Base-by-base conservation (phyloP, 257 asterid species). In the Galeopsis tetrahit region DNA sequence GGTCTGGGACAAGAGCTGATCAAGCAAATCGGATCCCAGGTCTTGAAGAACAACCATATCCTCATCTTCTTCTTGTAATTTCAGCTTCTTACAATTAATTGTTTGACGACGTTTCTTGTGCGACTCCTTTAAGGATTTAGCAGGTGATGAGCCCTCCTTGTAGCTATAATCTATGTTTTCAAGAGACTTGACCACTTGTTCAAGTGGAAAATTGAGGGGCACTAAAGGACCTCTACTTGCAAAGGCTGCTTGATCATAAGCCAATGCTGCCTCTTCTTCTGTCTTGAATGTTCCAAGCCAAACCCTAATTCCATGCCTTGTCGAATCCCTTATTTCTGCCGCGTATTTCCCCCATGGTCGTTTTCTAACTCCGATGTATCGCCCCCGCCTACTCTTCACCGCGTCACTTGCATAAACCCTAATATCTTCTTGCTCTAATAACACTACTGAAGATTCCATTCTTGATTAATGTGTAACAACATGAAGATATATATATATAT, bases 281-380 rank as follows among this genome's bases (percentile, higher is more conserved):
- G 79, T 81, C 2, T 65, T 28, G 74, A 81, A 81, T 1, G 82
- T 81, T 14, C 85, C 85, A 0, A 81, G 83, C 85, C 85, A 81
- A 56, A 81, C 85, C 70, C 85, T 81, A 10, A 0, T 5, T 10
- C 85, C 85, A 1, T 71, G 43, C 72, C 82, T 78, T 0, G 85
- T 74, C 2, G 85, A 81, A 28, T 81, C 85, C 68, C 85, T 67
- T 10, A 81, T 81, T 40, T 77, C 85, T 1, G 85, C 82, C 46
- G 82, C 85, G 4, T 51, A 81, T 73, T 65, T 81, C 10, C 85
- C 85, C 85, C 85, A 81, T 0, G 85, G 81, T 31, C 81, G 72
- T 57, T 49, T 81, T 6, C 85, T 43, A 0, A 81, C 85, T 0
- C 85, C 85, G 40, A 81, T 78, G 74, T 49, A 75, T 34, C 60